A percentile compares a stretch with the other conserved stretches of the same genome.
These are phyloP conservation scores for Gaeumannomyces sp. DNA, from an alignment of 2,329 filamentous ascomycete species.

Conservation along the genomic window DNA sequence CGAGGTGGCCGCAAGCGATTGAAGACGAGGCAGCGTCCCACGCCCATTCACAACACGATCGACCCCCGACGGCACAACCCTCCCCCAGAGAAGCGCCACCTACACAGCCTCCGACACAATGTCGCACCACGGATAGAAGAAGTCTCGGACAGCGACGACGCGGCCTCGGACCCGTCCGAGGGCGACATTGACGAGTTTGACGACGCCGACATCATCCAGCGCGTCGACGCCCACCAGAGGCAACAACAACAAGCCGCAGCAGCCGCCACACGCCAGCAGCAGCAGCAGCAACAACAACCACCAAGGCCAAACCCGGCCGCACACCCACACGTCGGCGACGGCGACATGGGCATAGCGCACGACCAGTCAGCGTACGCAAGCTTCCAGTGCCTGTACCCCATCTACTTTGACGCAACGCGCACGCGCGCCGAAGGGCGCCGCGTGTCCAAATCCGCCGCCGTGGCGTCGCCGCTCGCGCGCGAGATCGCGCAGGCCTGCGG, in stretches of 20 bases:
- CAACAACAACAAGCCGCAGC: constrained; percentile 10
- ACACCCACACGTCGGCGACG: constrained; percentile 26
- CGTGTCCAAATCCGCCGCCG: constrained; percentile 65
- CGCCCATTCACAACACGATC: too few relatives aligned
- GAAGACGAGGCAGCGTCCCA: too few relatives aligned
- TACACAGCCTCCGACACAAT: constrained; percentile 35
- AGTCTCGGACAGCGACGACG: constrained; percentile 72
- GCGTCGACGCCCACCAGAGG: constrained; percentile 22
- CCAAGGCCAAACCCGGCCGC: constrained; percentile 18
- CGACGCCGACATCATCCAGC: constrained; percentile 51
- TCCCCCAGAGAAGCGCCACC: not conserved
- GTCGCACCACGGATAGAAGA: constrained; percentile 90
- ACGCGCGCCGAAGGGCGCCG: constrained; percentile 74
- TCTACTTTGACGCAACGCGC: constrained; percentile 83
- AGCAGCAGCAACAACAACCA: constrained; percentile 17
- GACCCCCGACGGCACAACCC: not conserved
- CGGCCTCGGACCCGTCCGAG: constrained; percentile 77
- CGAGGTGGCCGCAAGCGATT: not conserved
- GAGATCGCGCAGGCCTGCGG: constrained; percentile 86
- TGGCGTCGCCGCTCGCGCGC: constrained; percentile 78
- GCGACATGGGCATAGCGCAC: constrained; percentile 28
- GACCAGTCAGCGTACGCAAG: constrained; percentile 52
- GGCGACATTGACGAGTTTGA: constrained; percentile 66
- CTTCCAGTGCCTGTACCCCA: constrained; percentile 86
- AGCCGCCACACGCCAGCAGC: constrained; percentile 14